A percentile compares a stretch with the other conserved stretches of the same genome.
phyloP scores from a whole-genome alignment of 176 grass and related monocot species.

The Oryza officinalis region DNA sequence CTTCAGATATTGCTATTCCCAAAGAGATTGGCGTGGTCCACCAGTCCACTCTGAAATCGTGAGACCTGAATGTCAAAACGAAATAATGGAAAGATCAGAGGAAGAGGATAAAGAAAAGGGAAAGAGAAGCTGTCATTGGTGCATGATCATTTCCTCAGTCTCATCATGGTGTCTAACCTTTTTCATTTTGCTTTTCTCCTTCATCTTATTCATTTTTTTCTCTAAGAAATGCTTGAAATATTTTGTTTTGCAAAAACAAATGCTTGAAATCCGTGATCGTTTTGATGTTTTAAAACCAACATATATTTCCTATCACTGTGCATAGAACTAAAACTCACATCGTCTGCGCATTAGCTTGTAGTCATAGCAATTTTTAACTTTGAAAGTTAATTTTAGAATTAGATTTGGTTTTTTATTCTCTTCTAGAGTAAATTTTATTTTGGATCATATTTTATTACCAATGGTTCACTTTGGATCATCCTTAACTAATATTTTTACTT shows the following conservation, averaged over 20 bases:
- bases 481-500: too few species aligned
- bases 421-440: too few species aligned
- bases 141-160: constrained; percentile 14
- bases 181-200: neutral
- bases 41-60: neutral
- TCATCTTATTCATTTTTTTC: neutral
- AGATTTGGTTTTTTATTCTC: too few species aligned
- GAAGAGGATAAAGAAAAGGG: neutral
- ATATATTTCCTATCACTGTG: neutral
- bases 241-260: neutral
- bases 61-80: neutral
- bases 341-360: too few species aligned
- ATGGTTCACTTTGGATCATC: too few species aligned
- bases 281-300: neutral
- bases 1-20: constrained; percentile 6
- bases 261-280: neutral
- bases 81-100: neutral
- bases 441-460: too few species aligned
- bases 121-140: constrained; percentile 31
- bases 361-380: too few species aligned
- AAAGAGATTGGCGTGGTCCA: constrained; percentile 11
- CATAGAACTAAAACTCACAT: neutral
- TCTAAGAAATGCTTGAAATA: neutral
- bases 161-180: constrained; percentile 12
- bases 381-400: too few species aligned